A percentile compares a stretch with the other conserved stretches of the same genome.
Conservation (phyloP, 2,329 filamentous ascomycete species). For the Cercospora sp. region DNA sequence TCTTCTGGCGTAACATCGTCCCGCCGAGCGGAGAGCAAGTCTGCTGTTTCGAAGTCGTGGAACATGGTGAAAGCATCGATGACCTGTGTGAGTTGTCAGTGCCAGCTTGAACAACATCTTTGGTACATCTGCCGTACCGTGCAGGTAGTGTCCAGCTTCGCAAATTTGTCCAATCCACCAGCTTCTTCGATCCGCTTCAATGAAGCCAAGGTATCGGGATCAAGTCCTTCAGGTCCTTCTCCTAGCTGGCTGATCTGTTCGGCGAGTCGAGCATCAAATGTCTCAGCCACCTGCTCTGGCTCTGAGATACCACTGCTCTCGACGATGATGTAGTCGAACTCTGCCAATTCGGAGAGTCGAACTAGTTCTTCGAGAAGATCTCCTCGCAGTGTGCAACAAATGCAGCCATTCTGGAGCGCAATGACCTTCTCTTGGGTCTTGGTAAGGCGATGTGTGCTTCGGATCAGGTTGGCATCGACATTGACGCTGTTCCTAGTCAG, state of each 20-base stretch:
- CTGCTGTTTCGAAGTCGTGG: slow-evolving; percentile 69
- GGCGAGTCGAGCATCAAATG: slow-evolving; percentile 61
- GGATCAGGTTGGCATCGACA: slow-evolving; percentile 38
- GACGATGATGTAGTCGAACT: slow-evolving; percentile 71
- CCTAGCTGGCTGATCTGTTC: slow-evolving; percentile 39
- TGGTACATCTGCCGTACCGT: slow-evolving; percentile 42
- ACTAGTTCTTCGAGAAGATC: slow-evolving; percentile 71
- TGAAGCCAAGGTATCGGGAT: slow-evolving; percentile 30
- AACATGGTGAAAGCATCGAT: slow-evolving; percentile 74
- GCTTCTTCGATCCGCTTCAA: slow-evolving; percentile 44
- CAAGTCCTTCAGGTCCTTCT: slow-evolving; percentile 29
- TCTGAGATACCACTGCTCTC: slow-evolving; percentile 73
- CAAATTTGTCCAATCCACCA: slow-evolving; percentile 66
- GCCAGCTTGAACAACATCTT: too few species aligned
- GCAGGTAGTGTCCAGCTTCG: slow-evolving; percentile 68
- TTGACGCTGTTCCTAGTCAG: slow-evolving; percentile 31
- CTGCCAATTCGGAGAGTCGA: slow-evolving; percentile 60
- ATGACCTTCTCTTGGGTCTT: slow-evolving; percentile 40
- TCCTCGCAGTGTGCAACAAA: slow-evolving; percentile 72
- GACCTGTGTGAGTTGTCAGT: slow-evolving; percentile 42
- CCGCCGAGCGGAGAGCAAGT: slow-evolving; percentile 65
- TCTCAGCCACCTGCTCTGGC: slow-evolving; percentile 73
- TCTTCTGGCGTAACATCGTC: slow-evolving; percentile 64
- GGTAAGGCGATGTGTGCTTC: slow-evolving; percentile 36
- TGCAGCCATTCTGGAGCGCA: slow-evolving; percentile 58